phyloP scores from a whole-genome alignment of 306 rosid genomes.

The Cercis canadensis region DNA sequence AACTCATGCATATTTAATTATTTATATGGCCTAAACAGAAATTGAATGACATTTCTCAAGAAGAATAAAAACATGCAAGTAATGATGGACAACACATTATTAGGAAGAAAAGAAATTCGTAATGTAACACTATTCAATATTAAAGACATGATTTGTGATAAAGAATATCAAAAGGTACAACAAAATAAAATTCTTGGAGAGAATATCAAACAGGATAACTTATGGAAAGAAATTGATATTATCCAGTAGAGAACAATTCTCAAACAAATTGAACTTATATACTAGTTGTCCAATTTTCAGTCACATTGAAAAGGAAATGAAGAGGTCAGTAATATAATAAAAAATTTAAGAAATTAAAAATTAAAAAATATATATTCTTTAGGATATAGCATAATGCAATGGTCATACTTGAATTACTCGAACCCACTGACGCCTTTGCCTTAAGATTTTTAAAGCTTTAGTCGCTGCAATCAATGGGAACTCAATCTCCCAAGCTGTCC shows the following conservation, averaged over 20 bases:
- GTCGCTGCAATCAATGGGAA: conserved; percentile 86
- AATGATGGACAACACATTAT: conserved; percentile 29
- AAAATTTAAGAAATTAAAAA: no score
- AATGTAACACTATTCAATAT: no score
- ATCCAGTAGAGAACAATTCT: conserved; percentile 8
- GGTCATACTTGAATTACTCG: conserved; percentile 76
- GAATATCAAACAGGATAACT: no score
- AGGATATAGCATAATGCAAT: neutral
- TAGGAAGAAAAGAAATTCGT: neutral
- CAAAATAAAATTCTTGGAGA: no score
- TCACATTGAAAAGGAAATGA: neutral
- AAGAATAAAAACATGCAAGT: conserved; percentile 7
- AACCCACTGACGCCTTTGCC: conserved; percentile 74
- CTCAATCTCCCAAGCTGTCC: conserved; percentile 95
- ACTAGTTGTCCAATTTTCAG: neutral
- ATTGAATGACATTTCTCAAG: conserved; percentile 5
- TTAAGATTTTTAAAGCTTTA: conserved; percentile 78
- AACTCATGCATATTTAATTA: neutral
- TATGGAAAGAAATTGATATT: no score
- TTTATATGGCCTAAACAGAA: conserved; percentile 6
- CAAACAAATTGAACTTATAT: conserved; percentile 2
- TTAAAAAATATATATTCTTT: neutral
- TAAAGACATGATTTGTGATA: no score
- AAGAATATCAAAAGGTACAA: no score
- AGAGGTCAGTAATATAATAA: neutral